A percentile compares a stretch with the other conserved stretches of the same genome.
phyloP scores from a whole-genome alignment of 495 filamentous ascomycete species.

The Penicillium turbatum region DNA sequence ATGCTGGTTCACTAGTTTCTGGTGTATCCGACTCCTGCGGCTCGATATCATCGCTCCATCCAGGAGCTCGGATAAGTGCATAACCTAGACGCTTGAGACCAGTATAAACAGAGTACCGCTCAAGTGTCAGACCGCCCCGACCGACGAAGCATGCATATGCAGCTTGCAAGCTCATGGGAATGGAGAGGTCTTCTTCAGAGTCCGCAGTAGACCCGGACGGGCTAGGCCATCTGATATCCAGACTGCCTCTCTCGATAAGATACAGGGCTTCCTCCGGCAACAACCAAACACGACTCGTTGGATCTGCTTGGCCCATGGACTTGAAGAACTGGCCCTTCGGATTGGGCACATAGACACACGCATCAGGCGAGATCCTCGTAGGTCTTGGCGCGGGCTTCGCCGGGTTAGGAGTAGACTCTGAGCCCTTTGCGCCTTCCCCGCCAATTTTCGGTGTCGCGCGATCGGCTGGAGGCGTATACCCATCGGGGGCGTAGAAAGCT shows the following conservation, averaged over 20 bases:
- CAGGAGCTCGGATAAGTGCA: constrained; percentile 64
- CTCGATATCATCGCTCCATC: constrained; percentile 40
- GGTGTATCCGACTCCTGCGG: constrained; percentile 2
- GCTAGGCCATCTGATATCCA: constrained; percentile 79
- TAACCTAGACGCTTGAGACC: constrained; percentile 83
- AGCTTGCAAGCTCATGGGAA: constrained; percentile 85
- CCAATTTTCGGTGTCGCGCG: constrained; percentile 7
- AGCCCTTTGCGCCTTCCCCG: constrained; percentile 15
- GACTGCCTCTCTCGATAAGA: constrained; percentile 75
- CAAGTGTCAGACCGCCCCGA: constrained; percentile 60
- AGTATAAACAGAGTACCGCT: constrained; percentile 81
- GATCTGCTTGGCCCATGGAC: constrained; percentile 55
- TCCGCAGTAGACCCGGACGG: constrained; percentile 13
- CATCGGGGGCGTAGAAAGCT: constrained; percentile 48
- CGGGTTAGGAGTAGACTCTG: constrained; percentile 1
- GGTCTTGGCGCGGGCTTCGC: constrained; percentile 20
- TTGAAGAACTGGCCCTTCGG: constrained; percentile 52
- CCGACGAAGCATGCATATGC: constrained; percentile 79
- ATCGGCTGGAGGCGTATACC: constrained; percentile 25
- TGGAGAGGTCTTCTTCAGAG: constrained; percentile 47
- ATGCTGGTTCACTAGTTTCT: neutral
- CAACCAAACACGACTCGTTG: constrained; percentile 64
- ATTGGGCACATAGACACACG: constrained; percentile 41
- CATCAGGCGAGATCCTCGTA: constrained; percentile 28
- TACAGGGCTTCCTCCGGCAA: constrained; percentile 92